A percentile compares a stretch with the other conserved stretches of the same genome.
phyloP scores from a whole-genome alignment of 495 filamentous ascomycete species.

The Xylaria nigripes region DNA sequence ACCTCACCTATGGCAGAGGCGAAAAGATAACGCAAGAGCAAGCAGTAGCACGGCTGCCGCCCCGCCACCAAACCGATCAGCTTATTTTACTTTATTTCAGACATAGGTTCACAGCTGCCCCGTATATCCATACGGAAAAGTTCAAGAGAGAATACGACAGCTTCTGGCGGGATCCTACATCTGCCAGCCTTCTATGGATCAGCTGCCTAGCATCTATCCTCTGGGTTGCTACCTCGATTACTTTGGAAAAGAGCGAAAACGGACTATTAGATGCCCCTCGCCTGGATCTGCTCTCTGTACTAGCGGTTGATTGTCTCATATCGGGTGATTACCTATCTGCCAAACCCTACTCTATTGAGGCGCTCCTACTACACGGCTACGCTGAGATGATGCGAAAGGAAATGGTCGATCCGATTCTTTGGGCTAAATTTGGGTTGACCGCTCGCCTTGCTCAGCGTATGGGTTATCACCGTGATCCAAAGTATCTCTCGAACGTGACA shows the following conservation, averaged over 20 bases:
- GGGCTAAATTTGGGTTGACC: conserved; percentile 37
- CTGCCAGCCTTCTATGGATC: conserved; percentile 32
- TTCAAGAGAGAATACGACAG: conserved; percentile 39
- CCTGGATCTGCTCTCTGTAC: conserved; percentile 16
- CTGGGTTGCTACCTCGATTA: conserved; percentile 26
- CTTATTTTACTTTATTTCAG: conserved; percentile 40
- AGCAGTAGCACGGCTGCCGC: conserved; percentile 31
- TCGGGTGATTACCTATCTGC: conserved; percentile 36
- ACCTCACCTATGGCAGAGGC: conserved; percentile 22
- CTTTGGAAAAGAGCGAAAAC: conserved; percentile 19
- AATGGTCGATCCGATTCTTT: conserved; percentile 33
- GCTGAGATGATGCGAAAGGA: conserved; percentile 29
- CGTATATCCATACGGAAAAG: conserved; percentile 32
- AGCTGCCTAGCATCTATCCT: conserved; percentile 36
- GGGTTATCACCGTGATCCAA: conserved; percentile 47
- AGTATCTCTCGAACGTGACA: conserved; percentile 36
- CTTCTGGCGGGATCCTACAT: conserved; percentile 38
- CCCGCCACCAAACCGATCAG: conserved; percentile 31
- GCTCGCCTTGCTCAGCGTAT: conserved; percentile 41
- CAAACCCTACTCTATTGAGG: conserved; percentile 39
- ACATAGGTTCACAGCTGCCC: conserved; percentile 28
- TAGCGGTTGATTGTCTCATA: conserved; percentile 34
- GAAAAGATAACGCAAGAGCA: conserved; percentile 27
- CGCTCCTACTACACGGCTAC: conserved; percentile 36
- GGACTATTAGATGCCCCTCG: conserved; percentile 14